phyloP scores from a whole-genome alignment of 768 basidiomycete species.

The Termitomyces titanicus region DNA sequence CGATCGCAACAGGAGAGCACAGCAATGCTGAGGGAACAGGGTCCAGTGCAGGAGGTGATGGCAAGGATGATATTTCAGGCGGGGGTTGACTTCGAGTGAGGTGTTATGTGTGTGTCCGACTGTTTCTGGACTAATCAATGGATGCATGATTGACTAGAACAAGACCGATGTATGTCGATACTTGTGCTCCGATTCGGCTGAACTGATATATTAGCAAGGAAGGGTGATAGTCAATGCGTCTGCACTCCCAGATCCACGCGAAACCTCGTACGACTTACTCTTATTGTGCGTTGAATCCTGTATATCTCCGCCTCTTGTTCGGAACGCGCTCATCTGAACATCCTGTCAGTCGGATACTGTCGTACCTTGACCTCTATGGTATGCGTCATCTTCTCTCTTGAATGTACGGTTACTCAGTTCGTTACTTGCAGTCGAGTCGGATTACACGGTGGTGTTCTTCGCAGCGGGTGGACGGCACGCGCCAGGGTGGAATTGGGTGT shows the following conservation, averaged over 20 bases:
- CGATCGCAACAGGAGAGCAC: constrained; percentile 24
- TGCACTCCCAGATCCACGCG: constrained; percentile 74
- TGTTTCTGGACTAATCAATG: neutral
- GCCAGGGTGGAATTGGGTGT: constrained; percentile 87
- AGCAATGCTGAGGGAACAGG: constrained; percentile 44
- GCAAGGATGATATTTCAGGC: constrained; percentile 79
- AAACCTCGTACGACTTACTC: constrained; percentile 74
- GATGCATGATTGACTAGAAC: constrained; percentile 46
- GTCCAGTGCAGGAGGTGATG: constrained; percentile 65
- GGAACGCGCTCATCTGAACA: constrained; percentile 1
- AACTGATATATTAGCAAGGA: constrained; percentile 14
- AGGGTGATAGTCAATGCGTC: constrained; percentile 86
- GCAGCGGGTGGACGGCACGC: constrained; percentile 73
- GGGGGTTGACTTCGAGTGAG: constrained; percentile 87
- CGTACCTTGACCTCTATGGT: constrained; percentile 83
- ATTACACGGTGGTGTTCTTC: constrained; percentile 86
- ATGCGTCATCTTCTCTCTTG: constrained; percentile 13
- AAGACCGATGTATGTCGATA: constrained; percentile 69
- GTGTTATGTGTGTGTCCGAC: constrained; percentile 8
- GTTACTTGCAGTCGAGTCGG: constrained; percentile 66
- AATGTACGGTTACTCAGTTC: neutral
- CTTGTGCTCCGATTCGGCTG: constrained; percentile 2
- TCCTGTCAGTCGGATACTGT: constrained; percentile 61
- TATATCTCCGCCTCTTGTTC: constrained; percentile 1
- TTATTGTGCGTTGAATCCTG: constrained; percentile 50